phyloP scores from a whole-genome alignment of 2,329 filamentous ascomycete genomes.

The Calonectria pauciramosa region DNA sequence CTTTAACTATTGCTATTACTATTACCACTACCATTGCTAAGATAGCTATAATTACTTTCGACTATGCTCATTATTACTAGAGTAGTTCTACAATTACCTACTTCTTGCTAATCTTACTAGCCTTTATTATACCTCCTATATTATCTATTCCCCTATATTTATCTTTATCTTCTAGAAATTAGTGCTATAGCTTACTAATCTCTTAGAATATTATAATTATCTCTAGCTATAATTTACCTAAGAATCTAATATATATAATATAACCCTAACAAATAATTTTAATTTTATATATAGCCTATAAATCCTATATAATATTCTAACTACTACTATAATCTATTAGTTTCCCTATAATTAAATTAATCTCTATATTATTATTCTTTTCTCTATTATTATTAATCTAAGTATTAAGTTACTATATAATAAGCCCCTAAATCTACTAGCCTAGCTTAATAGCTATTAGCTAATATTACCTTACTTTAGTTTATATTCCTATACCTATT shows the following conservation, averaged over 20 bases:
- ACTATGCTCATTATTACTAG: background rate
- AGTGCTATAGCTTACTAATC: conserved; percentile 12
- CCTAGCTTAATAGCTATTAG: no score
- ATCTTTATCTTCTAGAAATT: conserved; percentile 2
- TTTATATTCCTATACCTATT: no score
- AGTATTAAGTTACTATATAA: background rate
- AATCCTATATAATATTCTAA: conserved; percentile 13
- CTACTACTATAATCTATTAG: background rate
- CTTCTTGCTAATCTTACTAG: background rate
- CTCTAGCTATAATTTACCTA: background rate
- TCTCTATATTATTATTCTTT: conserved; percentile 10
- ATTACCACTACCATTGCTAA: background rate
- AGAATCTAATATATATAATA: background rate
- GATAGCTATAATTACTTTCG: background rate
- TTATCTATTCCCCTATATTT: no score
- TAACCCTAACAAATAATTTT: background rate
- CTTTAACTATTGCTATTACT: no score
- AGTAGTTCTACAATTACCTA: background rate
- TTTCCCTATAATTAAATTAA: conserved; percentile 4
- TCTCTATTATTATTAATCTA: background rate
- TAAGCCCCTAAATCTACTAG: conserved; percentile 6
- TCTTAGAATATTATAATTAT: conserved; percentile 11
- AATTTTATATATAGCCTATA: background rate
- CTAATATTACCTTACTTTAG: no score
- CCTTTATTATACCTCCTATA: no score